Percentiles rank a stretch among this genome's conserved stretches.
Evolutionary conservation across 768 basidiomycete species (phyloP).

Genomic region (Rhodocollybia butyracea): DNA sequence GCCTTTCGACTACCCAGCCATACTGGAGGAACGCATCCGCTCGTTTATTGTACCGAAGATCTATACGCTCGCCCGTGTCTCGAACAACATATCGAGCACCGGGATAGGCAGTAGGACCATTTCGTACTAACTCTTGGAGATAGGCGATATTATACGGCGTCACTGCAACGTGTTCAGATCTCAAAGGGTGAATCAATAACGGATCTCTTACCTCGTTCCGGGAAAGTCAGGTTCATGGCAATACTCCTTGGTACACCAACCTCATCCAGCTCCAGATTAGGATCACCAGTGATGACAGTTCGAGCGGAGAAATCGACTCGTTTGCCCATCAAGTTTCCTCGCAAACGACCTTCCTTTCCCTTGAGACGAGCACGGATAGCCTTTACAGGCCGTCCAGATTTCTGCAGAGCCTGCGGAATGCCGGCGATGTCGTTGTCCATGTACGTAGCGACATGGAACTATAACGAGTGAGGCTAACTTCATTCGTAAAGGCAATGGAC

Average conservation of each 20-base stretch:
- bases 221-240: constrained; percentile 97
- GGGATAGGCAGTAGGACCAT: constrained; percentile 92
- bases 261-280: constrained; percentile 93
- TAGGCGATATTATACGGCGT: constrained; percentile 97
- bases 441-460: constrained; percentile 99
- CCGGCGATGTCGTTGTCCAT: constrained; percentile 99
- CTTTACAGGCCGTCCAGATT: constrained; percentile 96
- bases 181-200: neutral
- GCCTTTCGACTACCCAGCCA: constrained; percentile 98
- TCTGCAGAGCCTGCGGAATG: constrained; percentile 94
- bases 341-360: constrained; percentile 96
- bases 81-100: constrained; percentile 96
- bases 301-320: constrained; percentile 99
- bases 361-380: constrained; percentile 97
- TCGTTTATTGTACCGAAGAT: constrained; percentile 93
- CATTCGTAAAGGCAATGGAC: constrained; percentile 15
- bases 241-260: constrained; percentile 95
- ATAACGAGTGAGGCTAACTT: constrained; percentile 9
- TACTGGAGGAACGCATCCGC: constrained; percentile 94
- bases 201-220: constrained; percentile 75
- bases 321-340: constrained; percentile 99
- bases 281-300: constrained; percentile 98
- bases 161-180: constrained; percentile 45
- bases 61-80: constrained; percentile 96
- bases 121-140: constrained; percentile 91